phyloP scores from a whole-genome alignment of 192 early-diverging fungal species.

The Dissophora ornata region DNA sequence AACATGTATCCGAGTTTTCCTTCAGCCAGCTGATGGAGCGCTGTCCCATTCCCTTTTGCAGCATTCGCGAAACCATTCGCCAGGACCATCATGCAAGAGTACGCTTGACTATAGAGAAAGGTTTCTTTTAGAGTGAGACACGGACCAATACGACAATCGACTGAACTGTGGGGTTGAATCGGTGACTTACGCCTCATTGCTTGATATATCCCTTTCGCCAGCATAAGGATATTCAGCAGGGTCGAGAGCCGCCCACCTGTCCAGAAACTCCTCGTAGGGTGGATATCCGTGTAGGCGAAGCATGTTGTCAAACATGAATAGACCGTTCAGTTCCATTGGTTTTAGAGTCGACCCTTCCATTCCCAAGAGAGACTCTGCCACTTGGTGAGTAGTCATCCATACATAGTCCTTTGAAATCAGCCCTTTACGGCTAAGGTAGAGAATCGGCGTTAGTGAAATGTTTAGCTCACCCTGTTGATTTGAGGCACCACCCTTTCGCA shows the following conservation, averaged over 20 bases:
- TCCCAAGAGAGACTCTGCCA: constrained; percentile 23
- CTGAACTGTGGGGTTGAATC: too few species aligned
- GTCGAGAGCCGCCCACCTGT: constrained; percentile 55
- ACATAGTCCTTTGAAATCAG: constrained; percentile 51
- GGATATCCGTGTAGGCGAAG: constrained; percentile 57
- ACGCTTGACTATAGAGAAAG: constrained; percentile 52
- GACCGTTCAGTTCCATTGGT: constrained; percentile 51
- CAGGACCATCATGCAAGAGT: constrained; percentile 66
- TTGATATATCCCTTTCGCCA: constrained; percentile 57
- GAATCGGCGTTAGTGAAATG: too few species aligned
- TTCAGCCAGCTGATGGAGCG: constrained; percentile 37
- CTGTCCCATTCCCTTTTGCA: constrained; percentile 37
- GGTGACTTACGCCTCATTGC: constrained; percentile 59
- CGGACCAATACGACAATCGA: too few species aligned
- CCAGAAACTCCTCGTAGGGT: constrained; percentile 59
- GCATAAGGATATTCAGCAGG: constrained; percentile 57
- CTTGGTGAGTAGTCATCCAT: constrained; percentile 59
- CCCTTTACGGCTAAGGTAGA: constrained; percentile 23
- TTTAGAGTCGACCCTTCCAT: constrained; percentile 14
- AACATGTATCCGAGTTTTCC: constrained; percentile 52
- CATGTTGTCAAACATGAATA: constrained; percentile 62
- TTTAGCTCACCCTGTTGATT: too few species aligned
- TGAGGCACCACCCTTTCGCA: too few species aligned
- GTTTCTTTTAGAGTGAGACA: too few species aligned
- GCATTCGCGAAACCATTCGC: constrained; percentile 57